These are phyloP conservation scores for Saccharomycopsis fodiens DNA, from an alignment of 805 yeast species.

Conservation along the genomic window DNA sequence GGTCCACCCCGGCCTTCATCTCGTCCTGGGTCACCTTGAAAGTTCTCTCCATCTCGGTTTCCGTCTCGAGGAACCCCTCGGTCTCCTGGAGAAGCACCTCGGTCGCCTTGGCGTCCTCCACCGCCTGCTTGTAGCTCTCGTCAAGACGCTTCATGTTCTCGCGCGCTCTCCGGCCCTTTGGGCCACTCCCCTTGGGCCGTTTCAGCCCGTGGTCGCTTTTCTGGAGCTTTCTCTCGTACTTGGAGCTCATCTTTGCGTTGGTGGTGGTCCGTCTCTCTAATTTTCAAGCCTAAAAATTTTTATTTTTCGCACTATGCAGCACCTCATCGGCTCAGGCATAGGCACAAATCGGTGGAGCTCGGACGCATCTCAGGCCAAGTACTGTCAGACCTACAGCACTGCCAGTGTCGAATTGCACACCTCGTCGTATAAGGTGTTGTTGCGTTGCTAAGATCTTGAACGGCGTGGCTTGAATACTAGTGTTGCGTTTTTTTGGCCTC, in stretches of 20 bases:
- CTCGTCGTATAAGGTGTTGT: too few species aligned
- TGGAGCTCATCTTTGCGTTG: background rate
- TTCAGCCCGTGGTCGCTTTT: background rate
- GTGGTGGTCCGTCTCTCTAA: background rate
- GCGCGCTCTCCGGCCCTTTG: slow-evolving; percentile 49
- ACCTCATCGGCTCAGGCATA: slow-evolving; percentile 7
- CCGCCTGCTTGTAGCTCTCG: slow-evolving; percentile 66
- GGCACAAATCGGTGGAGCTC: background rate
- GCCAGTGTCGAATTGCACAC: too few species aligned
- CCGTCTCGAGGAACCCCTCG: slow-evolving; percentile 84
- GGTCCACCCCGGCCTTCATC: slow-evolving; percentile 67
- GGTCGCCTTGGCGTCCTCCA: slow-evolving; percentile 77
- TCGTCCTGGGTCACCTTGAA: slow-evolving; percentile 79
- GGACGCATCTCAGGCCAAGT: too few species aligned
- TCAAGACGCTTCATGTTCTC: slow-evolving; percentile 64
- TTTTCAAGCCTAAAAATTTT: background rate
- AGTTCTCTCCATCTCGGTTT: slow-evolving; percentile 87
- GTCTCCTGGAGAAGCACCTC: slow-evolving; percentile 82
- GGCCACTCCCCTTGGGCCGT: slow-evolving; percentile 3
- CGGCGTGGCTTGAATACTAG: too few species aligned
- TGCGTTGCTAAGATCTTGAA: too few species aligned
- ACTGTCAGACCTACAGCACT: too few species aligned
- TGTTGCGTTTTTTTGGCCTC: too few species aligned
- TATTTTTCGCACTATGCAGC: slow-evolving; percentile 2
- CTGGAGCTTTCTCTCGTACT: slow-evolving; percentile 6